These are phyloP conservation scores for Leishmania braziliensis DNA, from an alignment of 208 protist species.

Conservation along the genomic window DNA sequence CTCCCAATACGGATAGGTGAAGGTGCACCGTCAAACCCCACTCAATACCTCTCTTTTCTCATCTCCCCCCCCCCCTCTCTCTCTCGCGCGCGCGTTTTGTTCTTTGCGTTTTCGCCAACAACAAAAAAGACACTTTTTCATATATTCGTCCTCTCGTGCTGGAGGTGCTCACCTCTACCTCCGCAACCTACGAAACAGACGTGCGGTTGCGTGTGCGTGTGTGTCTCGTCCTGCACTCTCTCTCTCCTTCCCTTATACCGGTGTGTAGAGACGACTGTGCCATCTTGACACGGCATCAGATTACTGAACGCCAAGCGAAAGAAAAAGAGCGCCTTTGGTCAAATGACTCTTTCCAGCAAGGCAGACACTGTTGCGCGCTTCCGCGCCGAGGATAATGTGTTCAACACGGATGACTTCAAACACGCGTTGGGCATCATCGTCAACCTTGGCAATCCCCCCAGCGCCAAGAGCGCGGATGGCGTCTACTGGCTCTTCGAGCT, in stretches of 20 bases:
- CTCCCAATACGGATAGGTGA: background rate
- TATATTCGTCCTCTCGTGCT: background rate
- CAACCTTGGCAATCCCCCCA: conserved; percentile 39
- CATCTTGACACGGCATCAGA: background rate
- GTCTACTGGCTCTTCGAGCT: conserved; percentile 46
- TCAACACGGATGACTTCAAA: conserved; percentile 67
- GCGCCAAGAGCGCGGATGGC: conserved; percentile 24
- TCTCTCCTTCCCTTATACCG: background rate
- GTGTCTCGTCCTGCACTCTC: background rate
- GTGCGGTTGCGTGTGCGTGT: background rate
- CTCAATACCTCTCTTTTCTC: background rate
- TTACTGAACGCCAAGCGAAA: background rate
- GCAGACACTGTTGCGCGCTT: background rate
- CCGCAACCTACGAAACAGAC: background rate
- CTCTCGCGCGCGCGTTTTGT: background rate
- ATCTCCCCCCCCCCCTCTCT: background rate
- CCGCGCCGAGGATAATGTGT: conserved; percentile 21
- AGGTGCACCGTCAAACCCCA: background rate
- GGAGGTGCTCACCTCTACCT: background rate
- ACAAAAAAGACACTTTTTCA: background rate
- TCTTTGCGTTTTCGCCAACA: too few species aligned
- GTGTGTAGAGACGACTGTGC: background rate
- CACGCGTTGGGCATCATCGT: conserved; percentile 48
- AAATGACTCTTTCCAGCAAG: background rate
- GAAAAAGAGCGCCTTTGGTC: background rate